Conservation (phyloP, 225 moss, liverwort and hornwort genomes). For the Polytrichum commune region DNA sequence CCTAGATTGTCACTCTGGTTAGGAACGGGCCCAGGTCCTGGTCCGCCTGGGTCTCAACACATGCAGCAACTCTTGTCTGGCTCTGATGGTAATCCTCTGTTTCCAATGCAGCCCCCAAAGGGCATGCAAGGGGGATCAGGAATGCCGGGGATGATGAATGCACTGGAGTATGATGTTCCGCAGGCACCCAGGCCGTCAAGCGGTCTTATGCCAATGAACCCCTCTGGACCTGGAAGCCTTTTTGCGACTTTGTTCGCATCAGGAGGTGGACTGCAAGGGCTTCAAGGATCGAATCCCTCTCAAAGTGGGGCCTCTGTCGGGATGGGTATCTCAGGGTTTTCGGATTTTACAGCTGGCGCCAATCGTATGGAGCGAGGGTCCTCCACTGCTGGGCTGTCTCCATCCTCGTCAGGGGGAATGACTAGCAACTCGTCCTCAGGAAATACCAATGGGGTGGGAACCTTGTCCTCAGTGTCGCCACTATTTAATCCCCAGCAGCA, state of each 20-base stretch:
- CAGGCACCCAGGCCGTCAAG: constrained; percentile 72
- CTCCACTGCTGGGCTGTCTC: constrained; percentile 66
- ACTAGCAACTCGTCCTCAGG: constrained; percentile 69
- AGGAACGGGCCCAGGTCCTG: constrained; percentile 93
- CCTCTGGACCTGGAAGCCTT: constrained; percentile 62
- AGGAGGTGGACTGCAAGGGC: constrained; percentile 67
- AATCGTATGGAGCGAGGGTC: constrained; percentile 79
- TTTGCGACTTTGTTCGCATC: constrained; percentile 84
- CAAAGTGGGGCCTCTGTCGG: constrained; percentile 77
- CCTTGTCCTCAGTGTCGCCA: constrained; percentile 60
- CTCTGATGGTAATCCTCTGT: constrained; percentile 71
- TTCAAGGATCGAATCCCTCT: constrained; percentile 59
- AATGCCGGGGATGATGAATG: constrained; percentile 65
- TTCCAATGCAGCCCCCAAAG: constrained; percentile 72
- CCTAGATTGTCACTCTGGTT: constrained; percentile 87
- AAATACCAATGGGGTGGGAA: constrained; percentile 65
- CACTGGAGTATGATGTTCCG: constrained; percentile 85
- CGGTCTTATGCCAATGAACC: constrained; percentile 59
- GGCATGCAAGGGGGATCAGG: constrained; percentile 69
- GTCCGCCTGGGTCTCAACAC: constrained; percentile 60
- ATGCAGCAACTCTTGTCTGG: constrained; percentile 73
- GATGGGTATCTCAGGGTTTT: constrained; percentile 82
- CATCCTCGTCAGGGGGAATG: constrained; percentile 87
- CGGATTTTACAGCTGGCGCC: constrained; percentile 78
- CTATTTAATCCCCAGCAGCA: constrained; percentile 83